Percentiles rank a stretch among this genome's conserved stretches.
phyloP scores from a whole-genome alignment of 148 eudicot species.

The Vaccinium macrocarpon region DNA sequence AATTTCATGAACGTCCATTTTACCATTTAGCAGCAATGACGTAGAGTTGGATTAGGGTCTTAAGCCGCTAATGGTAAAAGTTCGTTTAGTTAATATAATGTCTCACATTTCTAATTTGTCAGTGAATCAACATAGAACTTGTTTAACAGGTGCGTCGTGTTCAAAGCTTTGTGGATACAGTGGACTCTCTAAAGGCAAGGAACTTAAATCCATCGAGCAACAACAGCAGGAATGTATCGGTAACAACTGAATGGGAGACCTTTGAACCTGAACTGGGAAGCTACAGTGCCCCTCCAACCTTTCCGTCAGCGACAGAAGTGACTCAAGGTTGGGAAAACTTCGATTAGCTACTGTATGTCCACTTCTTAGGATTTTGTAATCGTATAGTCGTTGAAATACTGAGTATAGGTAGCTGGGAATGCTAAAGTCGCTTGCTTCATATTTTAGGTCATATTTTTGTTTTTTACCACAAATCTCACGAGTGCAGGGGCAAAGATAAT shows the following conservation, averaged over 20 bases:
- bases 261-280: slow-evolving; percentile 47
- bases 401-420: neutral
- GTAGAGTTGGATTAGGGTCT: too few species aligned
- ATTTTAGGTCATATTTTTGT: neutral
- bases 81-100: neutral
- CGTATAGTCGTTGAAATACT: neutral
- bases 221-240: slow-evolving; percentile 28
- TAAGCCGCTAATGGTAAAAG: neutral
- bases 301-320: slow-evolving; percentile 48
- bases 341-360: slow-evolving; percentile 18
- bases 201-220: slow-evolving; percentile 42
- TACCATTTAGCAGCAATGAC: neutral
- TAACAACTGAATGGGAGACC: slow-evolving; percentile 50
- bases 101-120: neutral
- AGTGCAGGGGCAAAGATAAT: neutral
- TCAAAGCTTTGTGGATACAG: slow-evolving; percentile 61
- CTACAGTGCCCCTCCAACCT: slow-evolving; percentile 29
- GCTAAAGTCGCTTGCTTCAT: neutral
- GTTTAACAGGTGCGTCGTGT: slow-evolving; percentile 67
- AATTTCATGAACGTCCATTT: neutral
- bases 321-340: slow-evolving; percentile 46
- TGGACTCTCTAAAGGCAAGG: slow-evolving; percentile 57
- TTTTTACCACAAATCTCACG: neutral
- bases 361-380: neutral
- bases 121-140: neutral